Base-by-base conservation (phyloP, 2,329 filamentous ascomycete genomes). In the Calycina herbarum region DNA sequence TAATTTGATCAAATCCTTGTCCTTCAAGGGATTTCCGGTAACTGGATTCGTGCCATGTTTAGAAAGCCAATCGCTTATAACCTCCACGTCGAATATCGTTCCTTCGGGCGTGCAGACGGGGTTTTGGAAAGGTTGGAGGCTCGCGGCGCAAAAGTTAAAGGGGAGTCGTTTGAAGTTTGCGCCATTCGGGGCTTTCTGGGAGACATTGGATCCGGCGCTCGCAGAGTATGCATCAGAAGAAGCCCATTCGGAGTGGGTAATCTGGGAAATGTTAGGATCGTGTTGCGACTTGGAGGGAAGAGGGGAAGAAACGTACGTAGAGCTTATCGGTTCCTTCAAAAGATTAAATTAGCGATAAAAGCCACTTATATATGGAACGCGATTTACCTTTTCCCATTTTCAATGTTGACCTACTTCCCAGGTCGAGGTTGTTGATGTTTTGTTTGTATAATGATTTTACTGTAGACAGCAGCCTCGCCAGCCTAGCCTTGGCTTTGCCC, bases 161-260 rank as follows among this genome's bases (percentile, higher is more conserved):
- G 96, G 95, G 1, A 99, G 86, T 57, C 93, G 90, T 75, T 90
- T 92, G 82, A 98, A 98, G 45, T 86, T 85, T 59, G 86, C 84
- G 69, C 86, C 85, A 27, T 79, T 79, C 2, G 81, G 70, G 74
- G 83, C 78, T 80, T 88, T 77, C 76, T 85, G 77, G 61, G 88
- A 89, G 64, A 90, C 86, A 72, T 87, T 88, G 64, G 89, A 84
- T 72, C 91, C 91, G 33, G 85, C 89, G 76, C 89, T 94, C 71
- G 93, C 93, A 38, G 91, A 91, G 79, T 92, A 97, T 66, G 92
- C 89, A 78, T 97, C 94, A 59, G 90, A 88, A 5, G 93, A 97
- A 7, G 93, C 89, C 95, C 95, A 99, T 83, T 99, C 95, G 51
- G 92, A 96, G 81, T 99, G 96, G 64, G 95, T 99, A 75, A 99